phyloP scores from a whole-genome alignment of 2,329 filamentous ascomycete genomes.

The Ascochyta viciae-villosae region DNA sequence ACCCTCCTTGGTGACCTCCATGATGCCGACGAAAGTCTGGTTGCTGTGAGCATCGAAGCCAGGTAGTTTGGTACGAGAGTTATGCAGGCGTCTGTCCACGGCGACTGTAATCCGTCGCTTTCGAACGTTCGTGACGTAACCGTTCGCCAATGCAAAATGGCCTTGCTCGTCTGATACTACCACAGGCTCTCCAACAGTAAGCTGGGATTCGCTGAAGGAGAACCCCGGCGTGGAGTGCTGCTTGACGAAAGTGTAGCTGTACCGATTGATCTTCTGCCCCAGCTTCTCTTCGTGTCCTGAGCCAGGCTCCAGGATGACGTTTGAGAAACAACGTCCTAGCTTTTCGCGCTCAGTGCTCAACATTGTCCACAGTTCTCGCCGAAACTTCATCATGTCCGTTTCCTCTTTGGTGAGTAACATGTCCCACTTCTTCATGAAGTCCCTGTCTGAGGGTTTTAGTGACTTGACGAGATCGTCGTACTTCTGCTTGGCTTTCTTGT shows the following conservation, averaged over 20 bases:
- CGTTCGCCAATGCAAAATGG: slow-evolving; percentile 92
- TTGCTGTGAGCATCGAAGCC: slow-evolving; percentile 80
- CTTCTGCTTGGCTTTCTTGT: slow-evolving; percentile 77
- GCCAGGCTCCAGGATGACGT: slow-evolving; percentile 82
- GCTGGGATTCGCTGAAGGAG: slow-evolving; percentile 90
- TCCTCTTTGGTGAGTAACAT: slow-evolving; percentile 92
- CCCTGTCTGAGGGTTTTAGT: slow-evolving; percentile 74
- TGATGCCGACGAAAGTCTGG: slow-evolving; percentile 88
- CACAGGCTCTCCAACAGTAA: slow-evolving; percentile 85
- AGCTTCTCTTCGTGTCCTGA: slow-evolving; percentile 73
- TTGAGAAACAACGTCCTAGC: slow-evolving; percentile 86
- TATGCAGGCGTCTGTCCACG: slow-evolving; percentile 88
- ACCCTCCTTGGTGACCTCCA: slow-evolving; percentile 75
- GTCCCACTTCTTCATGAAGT: slow-evolving; percentile 96
- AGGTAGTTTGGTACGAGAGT: slow-evolving; percentile 75
- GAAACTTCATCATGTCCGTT: slow-evolving; percentile 83
- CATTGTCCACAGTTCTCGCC: slow-evolving; percentile 96
- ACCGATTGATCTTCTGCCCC: slow-evolving; percentile 87
- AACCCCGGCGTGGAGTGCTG: slow-evolving; percentile 67
- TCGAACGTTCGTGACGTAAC: slow-evolving; percentile 81
- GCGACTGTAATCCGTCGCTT: slow-evolving; percentile 82
- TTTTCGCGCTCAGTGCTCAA: slow-evolving; percentile 86
- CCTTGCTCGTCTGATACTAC: slow-evolving; percentile 96
- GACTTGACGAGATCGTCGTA: slow-evolving; percentile 84
- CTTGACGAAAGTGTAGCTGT: slow-evolving; percentile 84